Base-by-base conservation (phyloP, 2,329 filamentous ascomycete genomes). In the Pseudogymnoascus sp. region DNA sequence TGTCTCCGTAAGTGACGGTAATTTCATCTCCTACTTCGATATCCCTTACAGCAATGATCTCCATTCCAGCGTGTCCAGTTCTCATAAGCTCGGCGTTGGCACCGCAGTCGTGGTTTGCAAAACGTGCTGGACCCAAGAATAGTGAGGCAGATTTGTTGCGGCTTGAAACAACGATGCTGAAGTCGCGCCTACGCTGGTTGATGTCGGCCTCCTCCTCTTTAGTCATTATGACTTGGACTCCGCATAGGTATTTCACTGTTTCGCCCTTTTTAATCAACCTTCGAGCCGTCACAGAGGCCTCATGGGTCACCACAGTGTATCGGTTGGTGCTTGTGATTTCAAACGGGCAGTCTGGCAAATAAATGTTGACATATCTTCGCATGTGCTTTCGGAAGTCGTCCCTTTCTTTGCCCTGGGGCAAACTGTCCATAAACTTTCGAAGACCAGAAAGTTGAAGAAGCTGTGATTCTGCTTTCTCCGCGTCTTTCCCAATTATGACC, bases 51-150 rank as follows among this genome's bases (percentile, higher is more conserved):
- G 94, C 91, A 59, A 96, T 85, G 62, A 99, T 92, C 71, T 95
- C 90, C 78, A 99, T 97, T 36, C 91, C 91, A 63, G 92, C 87
- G 62, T 88, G 85, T 52, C 92, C 91, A 36, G 86, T 89, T 36
- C 91, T 97, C 68, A 90, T 88, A 49, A 99, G 82, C 71, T 87
- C 85, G 7, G 92, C 92, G 77, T 97, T 99, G 33, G 94, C 91
- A 68, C 89, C 84, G 76, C 94, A 99, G 74, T 99, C 94, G 75
- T 99, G 94, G 72, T 99, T 99, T 25, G 94, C 92, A 74, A 99
- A 97, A 60, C 94, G 87, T 35, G 94, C 94, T 6, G 94, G 95
- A 0, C 94, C 94, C 72, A 99, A 87, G 72, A 99, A 97, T 42
- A 99, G 79, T 60, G 91, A 96, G 30, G 92, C 89, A 64, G 88